Evolutionary conservation across 129 eudicot species (phyloP).

Genomic region (Gnaphalium uliginosum): DNA sequence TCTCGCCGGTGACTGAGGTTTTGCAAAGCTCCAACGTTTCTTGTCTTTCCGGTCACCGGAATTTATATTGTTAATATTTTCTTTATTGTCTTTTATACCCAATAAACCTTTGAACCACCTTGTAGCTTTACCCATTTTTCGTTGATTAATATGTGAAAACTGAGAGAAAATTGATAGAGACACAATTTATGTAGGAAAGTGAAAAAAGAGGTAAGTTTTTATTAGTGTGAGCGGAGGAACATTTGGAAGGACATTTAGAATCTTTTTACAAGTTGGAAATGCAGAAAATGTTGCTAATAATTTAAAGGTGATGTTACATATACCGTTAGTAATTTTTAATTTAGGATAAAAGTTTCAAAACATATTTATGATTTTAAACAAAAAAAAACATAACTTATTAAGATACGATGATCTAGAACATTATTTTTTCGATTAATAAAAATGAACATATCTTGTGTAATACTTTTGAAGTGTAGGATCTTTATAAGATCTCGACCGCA

Average conservation of each 20-base stretch:
- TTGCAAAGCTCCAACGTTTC: slow-evolving; percentile 67
- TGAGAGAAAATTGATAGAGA: slow-evolving; percentile 18
- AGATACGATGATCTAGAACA: too few species aligned
- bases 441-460: too few species aligned
- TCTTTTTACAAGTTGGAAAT: slow-evolving; percentile 50
- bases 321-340: background rate
- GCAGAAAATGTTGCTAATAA: slow-evolving; percentile 27
- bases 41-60: slow-evolving; percentile 53
- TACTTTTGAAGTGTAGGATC: too few species aligned
- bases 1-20: slow-evolving; percentile 35
- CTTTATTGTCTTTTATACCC: slow-evolving; percentile 75
- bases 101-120: slow-evolving; percentile 75
- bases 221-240: slow-evolving; percentile 25
- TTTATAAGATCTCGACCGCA: too few species aligned
- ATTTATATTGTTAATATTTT: slow-evolving; percentile 48
- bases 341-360: too few species aligned
- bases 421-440: too few species aligned
- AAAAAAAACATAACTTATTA: too few species aligned
- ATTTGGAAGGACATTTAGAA: slow-evolving; percentile 45
- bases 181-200: background rate
- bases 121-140: slow-evolving; percentile 78
- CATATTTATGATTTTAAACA: too few species aligned
- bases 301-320: background rate
- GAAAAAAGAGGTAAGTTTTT: slow-evolving; percentile 6
- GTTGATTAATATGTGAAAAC: background rate